Base-by-base conservation (phyloP, 2,329 filamentous ascomycete species). In the Cryphonectria carpinicola region DNA sequence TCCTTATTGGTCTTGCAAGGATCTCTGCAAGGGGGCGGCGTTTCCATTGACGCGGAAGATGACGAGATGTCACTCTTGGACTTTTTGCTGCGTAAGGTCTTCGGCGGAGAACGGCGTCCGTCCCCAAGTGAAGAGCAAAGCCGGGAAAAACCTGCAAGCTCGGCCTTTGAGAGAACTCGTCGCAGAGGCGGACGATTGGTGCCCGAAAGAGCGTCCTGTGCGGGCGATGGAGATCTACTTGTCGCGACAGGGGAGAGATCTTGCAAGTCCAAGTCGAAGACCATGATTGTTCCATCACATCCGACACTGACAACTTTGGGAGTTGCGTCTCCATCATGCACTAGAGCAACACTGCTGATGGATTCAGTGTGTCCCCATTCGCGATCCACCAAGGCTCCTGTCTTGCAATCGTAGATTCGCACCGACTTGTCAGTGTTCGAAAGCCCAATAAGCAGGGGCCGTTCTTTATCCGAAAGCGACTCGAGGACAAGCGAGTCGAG, bases 361-460 rank as follows among this genome's bases (percentile, higher is more conserved):
- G 95, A 92, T 78, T 98, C 95, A 0, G 95, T 97, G 76, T 99
- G 96, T 1, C 96, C 96, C 89, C 94, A 98, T 81, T 98, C 96
- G 56, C 94, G 90, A 66, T 94, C 92, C 39, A 98, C 82, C 70
- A 99, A 91, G 1, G 84, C 82, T 11, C 95, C 95, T 58, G 89
- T 90, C 72, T 92, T 90, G 41, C 89, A 85, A 75, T 97, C 93
- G 76, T 99, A 99, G 22, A 99, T 84, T 49, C 96, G 87, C 69
- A 99, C 91, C 0, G 96, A 98, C 79, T 98, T 99, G 80, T 99
- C 96, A 0, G 93, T 97, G 75, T 95, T 95, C 11, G 95, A 98
- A 14, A 96, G 87, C n/a, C 94, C 95, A 25, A 96, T 86, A 66
- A 99, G 86, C 66, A 97, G 87, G 39, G 90, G 88, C 3, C 86